phyloP scores from a whole-genome alignment of 176 grass and related monocot species.

The Saccharum officinarum region DNA sequence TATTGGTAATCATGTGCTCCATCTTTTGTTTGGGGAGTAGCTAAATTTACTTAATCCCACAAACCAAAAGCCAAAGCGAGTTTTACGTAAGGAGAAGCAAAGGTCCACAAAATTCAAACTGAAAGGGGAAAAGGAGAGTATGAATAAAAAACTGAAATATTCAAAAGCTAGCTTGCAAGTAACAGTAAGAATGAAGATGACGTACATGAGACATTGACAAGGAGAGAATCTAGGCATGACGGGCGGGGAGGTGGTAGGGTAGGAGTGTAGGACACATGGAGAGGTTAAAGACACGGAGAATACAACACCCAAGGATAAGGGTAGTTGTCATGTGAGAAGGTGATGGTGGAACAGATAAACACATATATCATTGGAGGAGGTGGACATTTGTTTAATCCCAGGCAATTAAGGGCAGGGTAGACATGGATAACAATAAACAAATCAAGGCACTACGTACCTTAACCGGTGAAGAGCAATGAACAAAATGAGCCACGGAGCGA shows the following conservation, averaged over 20 bases:
- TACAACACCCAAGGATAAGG: constrained; percentile 40
- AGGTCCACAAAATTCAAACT: constrained; percentile 39
- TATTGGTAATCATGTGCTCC: constrained; percentile 40
- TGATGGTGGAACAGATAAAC: constrained; percentile 48
- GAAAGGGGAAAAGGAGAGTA: constrained; percentile 24
- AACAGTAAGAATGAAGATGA: constrained; percentile 26
- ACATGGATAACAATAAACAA: constrained; percentile 35
- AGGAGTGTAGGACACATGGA: constrained; percentile 41
- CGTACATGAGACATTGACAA: constrained; percentile 9
- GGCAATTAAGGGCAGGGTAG: constrained; percentile 35
- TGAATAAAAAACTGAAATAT: constrained; percentile 30
- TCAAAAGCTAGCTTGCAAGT: constrained; percentile 31
- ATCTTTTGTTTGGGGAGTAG: constrained; percentile 24
- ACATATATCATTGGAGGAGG: constrained; percentile 28
- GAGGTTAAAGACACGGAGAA: constrained; percentile 33
- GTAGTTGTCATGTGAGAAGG: constrained; percentile 52
- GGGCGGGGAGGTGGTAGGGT: constrained; percentile 39
- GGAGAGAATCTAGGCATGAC: constrained; percentile 57
- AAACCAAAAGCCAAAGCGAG: constrained; percentile 21
- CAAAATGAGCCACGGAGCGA: constrained; percentile 23
- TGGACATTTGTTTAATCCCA: constrained; percentile 39
- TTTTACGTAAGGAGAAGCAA: constrained; percentile 41
- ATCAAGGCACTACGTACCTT: constrained; percentile 13
- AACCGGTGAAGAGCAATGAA: constrained; percentile 6
- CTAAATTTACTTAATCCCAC: constrained; percentile 6